Conservation (phyloP, 169 alveolate genomes). For the Cryptosporidium sp. region DNA sequence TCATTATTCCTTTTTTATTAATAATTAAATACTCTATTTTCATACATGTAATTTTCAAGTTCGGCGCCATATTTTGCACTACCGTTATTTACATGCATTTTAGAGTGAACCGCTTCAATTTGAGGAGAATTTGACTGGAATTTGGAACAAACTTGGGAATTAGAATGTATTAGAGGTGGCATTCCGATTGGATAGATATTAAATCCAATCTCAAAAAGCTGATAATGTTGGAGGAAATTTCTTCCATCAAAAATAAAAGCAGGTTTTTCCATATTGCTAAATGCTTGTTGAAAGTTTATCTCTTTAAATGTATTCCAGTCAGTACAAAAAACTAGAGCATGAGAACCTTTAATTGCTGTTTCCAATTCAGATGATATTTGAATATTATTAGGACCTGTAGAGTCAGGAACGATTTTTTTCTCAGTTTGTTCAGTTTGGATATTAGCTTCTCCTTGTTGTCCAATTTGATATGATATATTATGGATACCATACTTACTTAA, state of each 20-base stretch:
- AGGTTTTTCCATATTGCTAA: slow-evolving; percentile 81
- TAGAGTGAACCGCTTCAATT: neutral
- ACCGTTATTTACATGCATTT: neutral
- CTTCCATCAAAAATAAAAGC: slow-evolving; percentile 89
- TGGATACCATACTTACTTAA: slow-evolving; percentile 76
- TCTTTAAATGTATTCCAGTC: slow-evolving; percentile 90
- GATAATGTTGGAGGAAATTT: slow-evolving; percentile 81
- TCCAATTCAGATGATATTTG: slow-evolving; percentile 67
- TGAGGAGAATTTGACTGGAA: neutral
- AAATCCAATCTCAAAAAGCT: slow-evolving; percentile 79
- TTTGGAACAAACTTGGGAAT: neutral
- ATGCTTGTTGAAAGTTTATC: slow-evolving; percentile 74
- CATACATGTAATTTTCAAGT: neutral
- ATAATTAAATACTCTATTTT: neutral
- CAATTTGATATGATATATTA: slow-evolving; percentile 36
- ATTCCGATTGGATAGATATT: slow-evolving; percentile 81
- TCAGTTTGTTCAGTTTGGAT: neutral
- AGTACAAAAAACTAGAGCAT: slow-evolving; percentile 88
- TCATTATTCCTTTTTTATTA: neutral
- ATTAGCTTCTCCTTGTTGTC: neutral
- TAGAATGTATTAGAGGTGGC: slow-evolving; percentile 14
- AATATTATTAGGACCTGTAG: neutral
- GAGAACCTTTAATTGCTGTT: slow-evolving; percentile 81
- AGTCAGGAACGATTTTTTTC: neutral
- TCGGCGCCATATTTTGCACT: neutral